These are phyloP conservation scores for Dioscorea zingiberensis DNA, from an alignment of 106 monocot genomes.

Conservation along the genomic window DNA sequence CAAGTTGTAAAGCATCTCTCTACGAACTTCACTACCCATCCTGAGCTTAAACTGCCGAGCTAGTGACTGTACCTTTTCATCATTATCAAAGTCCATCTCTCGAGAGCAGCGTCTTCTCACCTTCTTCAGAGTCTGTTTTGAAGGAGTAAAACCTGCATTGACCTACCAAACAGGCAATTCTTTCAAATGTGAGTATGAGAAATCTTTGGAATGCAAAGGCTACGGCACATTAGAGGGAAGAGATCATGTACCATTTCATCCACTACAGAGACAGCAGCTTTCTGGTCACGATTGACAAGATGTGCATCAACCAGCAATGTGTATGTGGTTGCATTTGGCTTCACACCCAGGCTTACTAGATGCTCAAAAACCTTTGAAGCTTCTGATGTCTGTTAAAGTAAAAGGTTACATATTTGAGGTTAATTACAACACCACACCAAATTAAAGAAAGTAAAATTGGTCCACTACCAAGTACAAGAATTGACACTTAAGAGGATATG, in stretches of 20 bases:
- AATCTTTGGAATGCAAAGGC: background rate
- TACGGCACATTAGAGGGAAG: background rate
- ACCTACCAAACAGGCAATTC: constrained; percentile 15
- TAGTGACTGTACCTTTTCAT: constrained; percentile 40
- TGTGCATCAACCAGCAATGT: constrained; percentile 76
- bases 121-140: constrained; percentile 54
- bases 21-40: constrained; percentile 61
- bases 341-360: constrained; percentile 72
- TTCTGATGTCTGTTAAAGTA: constrained; percentile 58
- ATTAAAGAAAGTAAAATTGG: too few relatives aligned
- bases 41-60: constrained; percentile 31
- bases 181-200: background rate
- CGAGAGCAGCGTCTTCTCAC: constrained; percentile 62
- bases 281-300: constrained; percentile 79
- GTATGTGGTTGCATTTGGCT: constrained; percentile 83
- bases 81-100: constrained; percentile 42
- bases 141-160: constrained; percentile 57
- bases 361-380: constrained; percentile 85
- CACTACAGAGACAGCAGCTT: constrained; percentile 55
- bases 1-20: constrained; percentile 58
- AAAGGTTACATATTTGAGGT: constrained; percentile 2
- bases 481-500: background rate
- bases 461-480: too few relatives aligned
- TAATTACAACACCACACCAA: too few relatives aligned
- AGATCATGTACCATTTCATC: constrained; percentile 59